Base-by-base conservation (phyloP, 805 yeast species). In the Kuraishia borneana region DNA sequence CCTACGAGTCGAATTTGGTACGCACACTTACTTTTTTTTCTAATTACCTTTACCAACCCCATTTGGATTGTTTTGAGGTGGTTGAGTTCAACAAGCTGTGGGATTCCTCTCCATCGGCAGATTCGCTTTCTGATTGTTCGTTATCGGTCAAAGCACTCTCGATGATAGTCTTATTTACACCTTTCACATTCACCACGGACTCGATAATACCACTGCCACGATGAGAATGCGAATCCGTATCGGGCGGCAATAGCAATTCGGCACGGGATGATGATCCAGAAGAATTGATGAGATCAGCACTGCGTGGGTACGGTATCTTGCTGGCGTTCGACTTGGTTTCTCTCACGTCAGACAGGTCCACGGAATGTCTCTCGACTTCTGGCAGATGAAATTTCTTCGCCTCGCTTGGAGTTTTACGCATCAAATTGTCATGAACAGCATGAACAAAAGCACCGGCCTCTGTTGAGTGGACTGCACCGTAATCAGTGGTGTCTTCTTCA, bases 111-210 rank as follows among this genome's bases (percentile, higher is more conserved):
- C 34, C 27, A 31, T 22, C 21, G 26, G 29, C 21, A 21, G 13
- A 28, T 9, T 19, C 7, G 9, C 21, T 16, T 22, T 23, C 27
- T 7, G 47, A 54, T 26, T 54, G 60, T 17, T 71, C 74, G 27
- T 63, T 60, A 36, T 61, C 68, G 41, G 48, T 48, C 29, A 70
- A 54, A 5, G 69, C 65, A 35, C 74, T 78, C 45, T 81, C 89
- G 46, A 85, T 84, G 40, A 85, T 82, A 3, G 94, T 84, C 62
- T 85, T 85, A 46, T 75, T 76, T 16, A 83, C 82, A 35, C 95
- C 96, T 49, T 79, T 76, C 19, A 81, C 81, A 33, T 78, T 81
- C n/a, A 85, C 75, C 13, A 85, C 78, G 27, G 83, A 75, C 56
- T 85, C 96, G 36, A 83, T 70, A 35, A 85, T 76, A 13, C 76